phyloP scores from a whole-genome alignment of 768 basidiomycete genomes.

The Ephemerocybe angulata region DNA sequence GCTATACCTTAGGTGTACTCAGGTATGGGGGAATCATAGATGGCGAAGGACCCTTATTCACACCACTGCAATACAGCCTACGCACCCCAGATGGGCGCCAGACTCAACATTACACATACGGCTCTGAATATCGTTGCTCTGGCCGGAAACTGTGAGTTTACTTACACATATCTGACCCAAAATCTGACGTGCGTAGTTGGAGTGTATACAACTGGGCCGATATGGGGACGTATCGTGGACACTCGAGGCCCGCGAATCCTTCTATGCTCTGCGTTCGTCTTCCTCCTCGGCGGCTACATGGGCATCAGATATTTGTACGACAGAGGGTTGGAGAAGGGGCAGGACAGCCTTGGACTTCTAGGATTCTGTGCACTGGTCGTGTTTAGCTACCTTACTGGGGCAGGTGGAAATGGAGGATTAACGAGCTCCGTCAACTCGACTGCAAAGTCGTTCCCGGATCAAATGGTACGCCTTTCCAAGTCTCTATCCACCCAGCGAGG shows the following conservation, averaged over 20 bases:
- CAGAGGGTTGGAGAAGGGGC: slow-evolving; percentile 38
- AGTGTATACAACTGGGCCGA: slow-evolving; percentile 70
- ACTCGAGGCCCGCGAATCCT: slow-evolving; percentile 65
- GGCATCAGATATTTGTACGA: slow-evolving; percentile 71
- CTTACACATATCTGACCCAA: slow-evolving; percentile 2
- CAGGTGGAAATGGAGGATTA: slow-evolving; percentile 72
- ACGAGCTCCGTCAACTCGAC: slow-evolving; percentile 73
- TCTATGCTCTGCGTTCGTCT: slow-evolving; percentile 53
- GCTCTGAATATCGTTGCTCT: slow-evolving; percentile 77
- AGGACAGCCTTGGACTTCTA: slow-evolving; percentile 35
- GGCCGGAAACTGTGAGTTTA: slow-evolving; percentile 67
- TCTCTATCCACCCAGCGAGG: not conserved
- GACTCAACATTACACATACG: slow-evolving; percentile 72
- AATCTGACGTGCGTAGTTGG: slow-evolving; percentile 47
- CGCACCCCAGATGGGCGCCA: slow-evolving; percentile 80
- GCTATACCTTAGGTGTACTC: slow-evolving; percentile 34
- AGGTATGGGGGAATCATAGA: slow-evolving; percentile 26
- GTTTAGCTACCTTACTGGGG: slow-evolving; percentile 71
- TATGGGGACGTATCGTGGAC: slow-evolving; percentile 81
- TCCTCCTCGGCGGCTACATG: slow-evolving; percentile 67
- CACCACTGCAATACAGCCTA: slow-evolving; percentile 50
- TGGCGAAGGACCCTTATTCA: not conserved
- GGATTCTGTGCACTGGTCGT: slow-evolving; percentile 50
- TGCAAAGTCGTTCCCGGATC: slow-evolving; percentile 78
- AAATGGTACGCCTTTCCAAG: slow-evolving; percentile 44